A percentile compares a stretch with the other conserved stretches of the same genome.
These are phyloP conservation scores for Xylaria flabelliformis DNA, from an alignment of 495 filamentous ascomycete genomes.

Conservation along the genomic window DNA sequence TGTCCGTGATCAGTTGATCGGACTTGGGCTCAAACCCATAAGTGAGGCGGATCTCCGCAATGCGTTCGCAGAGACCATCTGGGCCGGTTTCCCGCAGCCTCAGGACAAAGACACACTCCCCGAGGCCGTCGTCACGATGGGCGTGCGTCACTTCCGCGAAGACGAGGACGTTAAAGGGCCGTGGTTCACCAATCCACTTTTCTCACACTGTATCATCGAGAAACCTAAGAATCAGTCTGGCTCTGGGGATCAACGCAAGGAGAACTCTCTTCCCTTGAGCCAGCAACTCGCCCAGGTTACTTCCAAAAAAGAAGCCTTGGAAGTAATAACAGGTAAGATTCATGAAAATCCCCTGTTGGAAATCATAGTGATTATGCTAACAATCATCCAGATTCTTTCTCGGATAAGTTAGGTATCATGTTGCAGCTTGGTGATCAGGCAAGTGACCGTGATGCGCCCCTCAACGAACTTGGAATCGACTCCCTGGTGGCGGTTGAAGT, in stretches of 20 bases:
- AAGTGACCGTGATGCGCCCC: background rate
- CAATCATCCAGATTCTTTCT: constrained; percentile 4
- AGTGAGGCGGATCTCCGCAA: constrained; percentile 23
- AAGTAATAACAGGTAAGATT: constrained; percentile 25
- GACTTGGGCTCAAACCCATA: constrained; percentile 1
- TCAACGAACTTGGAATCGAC: constrained; percentile 45
- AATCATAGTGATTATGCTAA: constrained; percentile 2
- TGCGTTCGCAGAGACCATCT: constrained; percentile 26
- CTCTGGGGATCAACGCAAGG: background rate
- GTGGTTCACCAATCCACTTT: constrained; percentile 16
- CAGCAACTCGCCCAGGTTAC: constrained; percentile 19
- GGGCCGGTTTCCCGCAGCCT: constrained; percentile 6
- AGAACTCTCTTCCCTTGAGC: background rate
- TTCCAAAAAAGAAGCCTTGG: constrained; percentile 15
- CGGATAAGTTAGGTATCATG: background rate
- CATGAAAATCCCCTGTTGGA: background rate
- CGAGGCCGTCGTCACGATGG: constrained; percentile 9
- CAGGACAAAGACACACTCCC: background rate
- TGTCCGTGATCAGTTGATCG: background rate
- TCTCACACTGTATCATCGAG: constrained; percentile 19
- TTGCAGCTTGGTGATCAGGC: constrained; percentile 10
- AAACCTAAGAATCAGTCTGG: constrained; percentile 4
- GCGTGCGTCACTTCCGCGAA: constrained; percentile 15
- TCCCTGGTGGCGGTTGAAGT: constrained; percentile 52
- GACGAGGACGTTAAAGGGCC: constrained; percentile 17